Conservation (phyloP, 2,329 filamentous ascomycete species). For the Rhynchosporium agropyri region DNA sequence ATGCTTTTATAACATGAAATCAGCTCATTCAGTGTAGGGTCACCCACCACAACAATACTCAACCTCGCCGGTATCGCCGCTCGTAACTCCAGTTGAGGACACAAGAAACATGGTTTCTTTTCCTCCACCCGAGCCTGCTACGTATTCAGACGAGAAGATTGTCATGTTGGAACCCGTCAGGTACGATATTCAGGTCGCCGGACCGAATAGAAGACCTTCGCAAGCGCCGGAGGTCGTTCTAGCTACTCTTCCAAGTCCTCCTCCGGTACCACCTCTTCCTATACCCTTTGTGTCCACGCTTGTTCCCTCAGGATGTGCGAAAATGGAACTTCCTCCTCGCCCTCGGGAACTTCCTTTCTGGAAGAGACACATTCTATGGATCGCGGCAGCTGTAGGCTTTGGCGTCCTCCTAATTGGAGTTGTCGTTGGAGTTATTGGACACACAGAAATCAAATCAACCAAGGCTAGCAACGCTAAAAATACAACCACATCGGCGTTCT, state of each 20-base stretch:
- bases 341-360: conserved; percentile 22
- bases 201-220: conserved; percentile 11
- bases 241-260: not conserved
- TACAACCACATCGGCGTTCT: not conserved
- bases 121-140: conserved; percentile 24
- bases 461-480: not conserved
- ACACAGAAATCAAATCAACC: not conserved
- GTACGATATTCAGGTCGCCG: conserved; percentile 11
- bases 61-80: conserved; percentile 15
- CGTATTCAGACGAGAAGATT: conserved; percentile 31
- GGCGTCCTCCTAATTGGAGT: conserved; percentile 23
- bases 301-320: conserved; percentile 18
- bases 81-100: conserved; percentile 6
- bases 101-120: conserved; percentile 33
- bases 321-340: conserved; percentile 25
- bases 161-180: conserved; percentile 19
- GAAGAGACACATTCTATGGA: conserved; percentile 30
- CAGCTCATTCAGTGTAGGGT: conserved; percentile 4
- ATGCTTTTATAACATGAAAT: conserved; percentile 23
- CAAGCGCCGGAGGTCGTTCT: conserved; percentile 11
- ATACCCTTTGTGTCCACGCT: not conserved
- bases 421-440: conserved; percentile 20
- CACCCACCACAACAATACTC: not conserved
- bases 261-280: not conserved
- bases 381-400: conserved; percentile 24